Base-by-base conservation (phyloP, 1,284 basidiomycete species). In the Sphaerobolus stellatus region DNA sequence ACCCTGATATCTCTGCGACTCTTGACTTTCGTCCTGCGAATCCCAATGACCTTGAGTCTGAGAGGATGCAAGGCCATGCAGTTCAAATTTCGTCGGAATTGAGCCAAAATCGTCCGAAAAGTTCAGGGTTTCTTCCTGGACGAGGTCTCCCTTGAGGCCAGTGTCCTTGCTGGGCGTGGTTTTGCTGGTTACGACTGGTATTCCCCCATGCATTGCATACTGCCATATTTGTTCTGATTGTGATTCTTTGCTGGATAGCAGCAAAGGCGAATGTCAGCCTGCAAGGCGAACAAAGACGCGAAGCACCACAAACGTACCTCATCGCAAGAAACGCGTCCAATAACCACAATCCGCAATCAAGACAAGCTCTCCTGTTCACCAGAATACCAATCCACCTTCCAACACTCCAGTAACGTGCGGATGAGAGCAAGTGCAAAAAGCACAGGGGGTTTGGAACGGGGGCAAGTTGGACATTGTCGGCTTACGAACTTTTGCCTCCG, bases 51-150 rank as follows among this genome's bases (percentile, higher is more conserved):
- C 43, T 25, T 53, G 51, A 6, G 44, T 34, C 40, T 54, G 52
- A 41, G 22, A 48, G 20, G 36, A 18, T 41, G 52, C 52, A 5
- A 54, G 47, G 24, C 52, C 52, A 29, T 54, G 47, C 14, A 48
- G 41, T 6, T 47, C 28, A 7, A 54, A 33, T 33, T 40, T 28
- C 20, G 47, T 27, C 13, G 45, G 45, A 4, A 48, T 41, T 16
- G 52, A 41, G 13, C 38, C 31, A 30, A 54, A 34, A 31, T 54
- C 52, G 20, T 24, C 29, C 4, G 52, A 43, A 18, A 43, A 11
- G 11, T 6, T 30, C 48, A 61, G 50, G 62, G 66, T 49, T 56
- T 68, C 50, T 66, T 66, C 18, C 65, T 65, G 50, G 54, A 63
- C 49, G 62, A 62, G 27, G 30, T 62, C 48, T 58, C 62, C 20